These are phyloP conservation scores for Didymella pomorum DNA, from an alignment of 2,329 filamentous ascomycete genomes.

Conservation along the genomic window DNA sequence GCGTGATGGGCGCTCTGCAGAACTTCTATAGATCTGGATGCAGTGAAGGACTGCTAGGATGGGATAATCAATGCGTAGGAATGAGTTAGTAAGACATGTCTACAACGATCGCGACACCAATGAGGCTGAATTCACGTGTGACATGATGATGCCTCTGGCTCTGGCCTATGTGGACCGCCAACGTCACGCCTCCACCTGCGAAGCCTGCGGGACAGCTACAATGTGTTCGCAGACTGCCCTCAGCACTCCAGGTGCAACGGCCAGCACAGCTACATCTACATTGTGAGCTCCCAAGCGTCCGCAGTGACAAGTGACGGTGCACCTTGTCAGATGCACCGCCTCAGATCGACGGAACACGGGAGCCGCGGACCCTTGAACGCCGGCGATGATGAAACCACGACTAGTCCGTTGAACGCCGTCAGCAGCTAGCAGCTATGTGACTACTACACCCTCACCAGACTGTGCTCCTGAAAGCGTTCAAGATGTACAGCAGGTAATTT, in stretches of 20 bases:
- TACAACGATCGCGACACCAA: conserved; percentile 2
- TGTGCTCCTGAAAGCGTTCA: not conserved
- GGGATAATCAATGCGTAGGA: no score
- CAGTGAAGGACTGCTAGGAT: no score
- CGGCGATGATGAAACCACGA: conserved; percentile 2
- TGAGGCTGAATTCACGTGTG: conserved; percentile 18
- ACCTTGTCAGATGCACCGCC: not conserved
- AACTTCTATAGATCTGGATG: no score
- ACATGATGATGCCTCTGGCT: conserved; percentile 2
- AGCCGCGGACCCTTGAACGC: not conserved
- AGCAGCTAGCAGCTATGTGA: not conserved
- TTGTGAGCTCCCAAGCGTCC: not conserved
- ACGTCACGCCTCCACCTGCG: conserved; percentile 16
- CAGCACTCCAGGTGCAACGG: not conserved
- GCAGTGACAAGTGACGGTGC: not conserved
- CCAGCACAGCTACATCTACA: not conserved
- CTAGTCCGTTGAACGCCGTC: not conserved
- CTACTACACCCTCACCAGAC: not conserved
- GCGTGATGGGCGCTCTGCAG: no score
- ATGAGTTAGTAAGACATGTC: not conserved
- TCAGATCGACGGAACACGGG: conserved; percentile 1
- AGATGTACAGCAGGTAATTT: not conserved
- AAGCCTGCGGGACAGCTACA: not conserved
- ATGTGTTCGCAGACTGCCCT: not conserved
- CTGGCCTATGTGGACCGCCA: conserved; percentile 7